These are phyloP conservation scores for Sporobolomyces roseus DNA, from an alignment of 768 basidiomycete genomes.

Conservation along the genomic window DNA sequence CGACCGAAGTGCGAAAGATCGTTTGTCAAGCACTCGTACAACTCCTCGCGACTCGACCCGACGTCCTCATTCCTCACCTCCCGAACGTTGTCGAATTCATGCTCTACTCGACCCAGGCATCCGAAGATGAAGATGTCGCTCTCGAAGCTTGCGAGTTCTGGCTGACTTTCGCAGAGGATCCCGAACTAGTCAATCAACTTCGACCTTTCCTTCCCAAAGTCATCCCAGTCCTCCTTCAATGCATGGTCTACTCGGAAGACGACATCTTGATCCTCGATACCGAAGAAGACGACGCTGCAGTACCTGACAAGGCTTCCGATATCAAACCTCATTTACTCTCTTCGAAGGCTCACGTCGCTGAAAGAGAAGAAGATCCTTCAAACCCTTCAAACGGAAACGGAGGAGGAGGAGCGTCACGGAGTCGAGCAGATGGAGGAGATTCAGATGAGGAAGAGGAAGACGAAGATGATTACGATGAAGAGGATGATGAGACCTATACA, in stretches of 20 bases:
- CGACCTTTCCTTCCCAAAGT: constrained; percentile 85
- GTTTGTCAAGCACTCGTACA: constrained; percentile 94
- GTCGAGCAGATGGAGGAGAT: constrained; percentile 63
- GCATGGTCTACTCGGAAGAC: constrained; percentile 95
- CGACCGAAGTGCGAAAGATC: constrained; percentile 84
- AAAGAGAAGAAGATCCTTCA: constrained; percentile 58
- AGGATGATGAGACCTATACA: constrained; percentile 92
- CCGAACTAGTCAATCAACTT: constrained; percentile 74
- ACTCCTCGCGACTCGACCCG: constrained; percentile 84
- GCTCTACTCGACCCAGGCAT: constrained; percentile 83
- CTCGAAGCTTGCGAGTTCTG: constrained; percentile 99
- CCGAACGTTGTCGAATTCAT: constrained; percentile 94
- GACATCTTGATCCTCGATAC: constrained; percentile 92
- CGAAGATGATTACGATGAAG: constrained; percentile 81
- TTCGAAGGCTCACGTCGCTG: constrained; percentile 75
- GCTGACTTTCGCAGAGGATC: constrained; percentile 96
- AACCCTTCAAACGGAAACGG: constrained; percentile 10
- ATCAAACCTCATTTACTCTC: constrained; percentile 89
- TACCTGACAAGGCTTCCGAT: constrained; percentile 90
- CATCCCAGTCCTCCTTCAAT: constrained; percentile 88
- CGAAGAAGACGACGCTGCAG: constrained; percentile 74
- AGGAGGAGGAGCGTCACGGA: constrained; percentile 15
- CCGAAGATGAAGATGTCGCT: constrained; percentile 84
- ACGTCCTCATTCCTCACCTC: constrained; percentile 96
- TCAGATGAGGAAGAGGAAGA: constrained; percentile 85